Evolutionary conservation across 805 yeast genomes (phyloP).

Genomic region (Yamadazyma sp.): DNA sequence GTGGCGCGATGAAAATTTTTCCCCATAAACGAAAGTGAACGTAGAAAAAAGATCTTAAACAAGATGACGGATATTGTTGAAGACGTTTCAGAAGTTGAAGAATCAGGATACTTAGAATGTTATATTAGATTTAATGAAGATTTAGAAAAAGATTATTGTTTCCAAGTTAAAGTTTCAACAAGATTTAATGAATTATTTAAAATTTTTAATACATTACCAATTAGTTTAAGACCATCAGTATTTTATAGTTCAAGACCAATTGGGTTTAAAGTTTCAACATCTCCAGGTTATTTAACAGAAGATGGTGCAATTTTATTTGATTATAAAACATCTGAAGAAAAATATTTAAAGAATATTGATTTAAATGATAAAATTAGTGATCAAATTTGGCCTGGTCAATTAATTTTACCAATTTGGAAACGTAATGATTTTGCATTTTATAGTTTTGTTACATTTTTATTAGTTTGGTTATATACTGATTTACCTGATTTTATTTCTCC

Average conservation of each 20-base stretch:
- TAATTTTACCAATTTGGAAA: slow-evolving; percentile 73
- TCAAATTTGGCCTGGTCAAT: slow-evolving; percentile 85
- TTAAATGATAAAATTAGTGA: slow-evolving; percentile 51
- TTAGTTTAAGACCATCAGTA: slow-evolving; percentile 75
- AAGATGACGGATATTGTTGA: no score
- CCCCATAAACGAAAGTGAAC: no score
- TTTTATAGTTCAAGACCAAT: slow-evolving; percentile 65
- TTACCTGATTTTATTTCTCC: slow-evolving; percentile 87
- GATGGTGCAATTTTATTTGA: slow-evolving; percentile 78
- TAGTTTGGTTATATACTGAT: slow-evolving; percentile 87
- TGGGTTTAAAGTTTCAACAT: slow-evolving; percentile 57
- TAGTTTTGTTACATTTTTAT: slow-evolving; percentile 37
- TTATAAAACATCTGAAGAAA: slow-evolving; percentile 46
- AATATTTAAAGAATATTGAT: slow-evolving; percentile 44
- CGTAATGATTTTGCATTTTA: slow-evolving; percentile 42
- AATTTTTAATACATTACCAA: slow-evolving; percentile 65
- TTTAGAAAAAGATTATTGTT: slow-evolving; percentile 84
- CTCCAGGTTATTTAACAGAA: slow-evolving; percentile 80
- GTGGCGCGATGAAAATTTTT: no score
- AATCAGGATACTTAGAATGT: slow-evolving; percentile 40
- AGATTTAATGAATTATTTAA: slow-evolving; percentile 57
- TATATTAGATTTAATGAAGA: slow-evolving; percentile 85
- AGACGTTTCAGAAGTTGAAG: slow-evolving; percentile 13
- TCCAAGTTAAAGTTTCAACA: slow-evolving; percentile 60
- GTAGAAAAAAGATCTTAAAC: no score